Evolutionary conservation across 2,329 filamentous ascomycete genomes (phyloP).

Genomic region (Boeremia lycopersici): DNA sequence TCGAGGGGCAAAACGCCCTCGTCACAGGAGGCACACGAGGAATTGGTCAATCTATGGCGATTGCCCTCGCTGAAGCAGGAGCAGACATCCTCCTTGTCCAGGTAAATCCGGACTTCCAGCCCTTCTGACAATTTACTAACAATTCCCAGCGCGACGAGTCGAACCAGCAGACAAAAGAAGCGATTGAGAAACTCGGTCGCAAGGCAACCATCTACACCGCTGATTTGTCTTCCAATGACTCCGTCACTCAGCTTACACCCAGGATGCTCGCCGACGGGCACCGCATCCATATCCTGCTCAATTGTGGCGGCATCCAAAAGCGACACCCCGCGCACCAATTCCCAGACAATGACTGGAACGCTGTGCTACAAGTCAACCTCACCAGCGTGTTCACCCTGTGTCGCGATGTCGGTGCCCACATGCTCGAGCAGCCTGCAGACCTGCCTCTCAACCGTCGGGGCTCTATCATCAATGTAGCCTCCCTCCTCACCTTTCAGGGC

Average conservation of each 20-base stretch:
- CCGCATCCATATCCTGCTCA: slow-evolving; percentile 78
- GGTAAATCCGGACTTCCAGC: slow-evolving; percentile 33
- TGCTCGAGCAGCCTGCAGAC: slow-evolving; percentile 63
- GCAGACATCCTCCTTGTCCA: slow-evolving; percentile 59
- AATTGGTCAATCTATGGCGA: slow-evolving; percentile 58
- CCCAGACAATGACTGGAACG: slow-evolving; percentile 76
- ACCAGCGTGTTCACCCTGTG: slow-evolving; percentile 78
- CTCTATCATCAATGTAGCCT: slow-evolving; percentile 83
- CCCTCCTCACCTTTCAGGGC: slow-evolving; percentile 82
- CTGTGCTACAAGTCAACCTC: slow-evolving; percentile 86
- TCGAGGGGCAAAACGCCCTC: slow-evolving; percentile 57
- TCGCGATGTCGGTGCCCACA: slow-evolving; percentile 79
- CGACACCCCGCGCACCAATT: slow-evolving; percentile 78
- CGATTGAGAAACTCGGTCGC: slow-evolving; percentile 69
- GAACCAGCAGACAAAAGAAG: slow-evolving; percentile 63
- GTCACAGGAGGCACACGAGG: slow-evolving; percentile 58
- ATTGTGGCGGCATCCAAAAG: slow-evolving; percentile 85
- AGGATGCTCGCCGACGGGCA: slow-evolving; percentile 65
- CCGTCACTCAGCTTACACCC: slow-evolving; percentile 67
- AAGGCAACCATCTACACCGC: slow-evolving; percentile 71
- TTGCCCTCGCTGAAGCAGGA: slow-evolving; percentile 58
- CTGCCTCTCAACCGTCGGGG: slow-evolving; percentile 63
- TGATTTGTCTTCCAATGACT: slow-evolving; percentile 67
- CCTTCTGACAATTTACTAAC: not conserved
- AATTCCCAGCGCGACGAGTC: slow-evolving; percentile 59